Base-by-base conservation (phyloP, 371 early-diverging fungal species). In the Synchytrium microbalum region DNA sequence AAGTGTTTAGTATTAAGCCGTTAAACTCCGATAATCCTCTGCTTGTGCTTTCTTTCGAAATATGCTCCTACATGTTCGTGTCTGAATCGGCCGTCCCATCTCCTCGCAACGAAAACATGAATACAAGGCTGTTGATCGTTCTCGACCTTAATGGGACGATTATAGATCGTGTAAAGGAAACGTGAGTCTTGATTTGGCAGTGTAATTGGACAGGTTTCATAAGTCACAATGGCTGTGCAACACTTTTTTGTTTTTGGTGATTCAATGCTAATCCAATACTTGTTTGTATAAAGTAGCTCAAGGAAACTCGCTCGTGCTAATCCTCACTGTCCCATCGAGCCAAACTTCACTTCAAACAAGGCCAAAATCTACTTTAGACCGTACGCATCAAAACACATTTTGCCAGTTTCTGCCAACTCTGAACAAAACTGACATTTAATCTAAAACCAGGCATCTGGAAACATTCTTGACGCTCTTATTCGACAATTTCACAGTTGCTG, bases 131-230 rank as follows among this genome's bases (percentile, higher is more conserved):
- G 5, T 69, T 72, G 16, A 61, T 72, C 28, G 59, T 72, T 14
- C 62, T 72, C 19, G 72, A 72, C 65, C 57, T 72, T n/a, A 72
- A 72, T 58, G 72, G 72, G 1, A 72, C 72, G 13, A 66, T 68
- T 0, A 46, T 72, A n/a, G 68, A 72, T 30, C 54, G 72, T 51
- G 14, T 51, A 51, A n/a, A n/a, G n/a, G n/a, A n/a, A n/a, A n/a
- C n/a, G n/a, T n/a, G n/a, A n/a, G n/a, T n/a, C n/a, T n/a, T n/a
- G n/a, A n/a, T n/a, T n/a, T n/a, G n/a, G n/a, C n/a, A n/a, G n/a
- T n/a, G n/a, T n/a, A n/a, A n/a, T n/a, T n/a, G n/a, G n/a, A n/a
- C n/a, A n/a, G n/a, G n/a, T n/a, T n/a, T n/a, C n/a, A n/a, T n/a
- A n/a, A n/a, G n/a, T n/a, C n/a, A n/a, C n/a, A n/a, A n/a, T n/a